These are phyloP conservation scores for Trichophyton schoenleinii DNA, from an alignment of 2,329 filamentous ascomycete species.

Conservation along the genomic window DNA sequence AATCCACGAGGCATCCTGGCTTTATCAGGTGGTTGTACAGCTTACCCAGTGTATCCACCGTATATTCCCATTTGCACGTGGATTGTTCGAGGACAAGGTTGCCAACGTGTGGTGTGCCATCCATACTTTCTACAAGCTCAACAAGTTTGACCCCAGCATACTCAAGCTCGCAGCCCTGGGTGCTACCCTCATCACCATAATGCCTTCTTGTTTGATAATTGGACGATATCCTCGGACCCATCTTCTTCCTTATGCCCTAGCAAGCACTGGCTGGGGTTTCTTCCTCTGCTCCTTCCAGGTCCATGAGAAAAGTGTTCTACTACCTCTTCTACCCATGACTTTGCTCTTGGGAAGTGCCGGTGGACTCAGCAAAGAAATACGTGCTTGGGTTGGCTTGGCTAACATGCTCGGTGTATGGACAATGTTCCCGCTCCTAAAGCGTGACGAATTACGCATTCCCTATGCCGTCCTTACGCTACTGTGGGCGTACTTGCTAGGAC, in stretches of 20 bases:
- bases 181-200: conserved; percentile 62
- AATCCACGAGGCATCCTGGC: conserved; percentile 52
- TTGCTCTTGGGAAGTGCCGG: conserved; percentile 66
- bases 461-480: conserved; percentile 74
- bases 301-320: conserved; percentile 90
- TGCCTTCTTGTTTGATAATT: conserved; percentile 66
- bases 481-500: conserved; percentile 81
- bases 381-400: conserved; percentile 91
- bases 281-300: conserved; percentile 97
- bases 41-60: conserved; percentile 73
- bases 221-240: conserved; percentile 66
- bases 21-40: conserved; percentile 67
- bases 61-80: conserved; percentile 92
- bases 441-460: conserved; percentile 71
- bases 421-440: conserved; percentile 76
- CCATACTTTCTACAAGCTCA: conserved; percentile 82
- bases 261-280: conserved; percentile 86
- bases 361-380: conserved; percentile 60
- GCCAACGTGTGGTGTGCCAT: conserved; percentile 96
- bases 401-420: conserved; percentile 87
- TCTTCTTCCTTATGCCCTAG: conserved; percentile 66
- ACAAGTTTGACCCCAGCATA: conserved; percentile 55
- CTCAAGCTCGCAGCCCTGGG: conserved; percentile 65
- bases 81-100: conserved; percentile 96
- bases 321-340: conserved; percentile 89